phyloP scores from a whole-genome alignment of 306 rosid species.

The Rosa chinensis region DNA sequence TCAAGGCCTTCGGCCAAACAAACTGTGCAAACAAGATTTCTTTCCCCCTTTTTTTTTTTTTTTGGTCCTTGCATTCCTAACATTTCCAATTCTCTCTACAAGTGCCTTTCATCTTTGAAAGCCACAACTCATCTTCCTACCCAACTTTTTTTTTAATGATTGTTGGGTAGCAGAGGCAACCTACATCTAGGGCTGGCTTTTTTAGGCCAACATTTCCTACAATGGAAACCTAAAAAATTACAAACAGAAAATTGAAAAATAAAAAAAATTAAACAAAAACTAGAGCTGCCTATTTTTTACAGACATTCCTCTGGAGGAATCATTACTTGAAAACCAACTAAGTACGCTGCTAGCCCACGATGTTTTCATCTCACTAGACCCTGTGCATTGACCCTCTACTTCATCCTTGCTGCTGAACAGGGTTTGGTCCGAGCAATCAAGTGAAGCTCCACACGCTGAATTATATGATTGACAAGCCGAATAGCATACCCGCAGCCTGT shows the following conservation, averaged over 20 bases:
- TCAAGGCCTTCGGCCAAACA: slow-evolving; percentile 86
- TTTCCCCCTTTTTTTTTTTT: background rate
- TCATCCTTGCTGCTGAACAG: slow-evolving; percentile 79
- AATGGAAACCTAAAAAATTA: slow-evolving; percentile 47
- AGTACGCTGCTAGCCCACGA: slow-evolving; percentile 66
- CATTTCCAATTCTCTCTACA: slow-evolving; percentile 64
- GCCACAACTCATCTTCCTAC: slow-evolving; percentile 51
- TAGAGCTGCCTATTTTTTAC: slow-evolving; percentile 70
- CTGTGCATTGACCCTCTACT: slow-evolving; percentile 86
- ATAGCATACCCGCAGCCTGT: slow-evolving; percentile 89
- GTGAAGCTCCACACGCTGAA: slow-evolving; percentile 92
- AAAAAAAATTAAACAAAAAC: background rate
- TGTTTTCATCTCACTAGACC: slow-evolving; percentile 67
- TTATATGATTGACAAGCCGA: slow-evolving; percentile 93
- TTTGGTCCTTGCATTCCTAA: slow-evolving; percentile 23
- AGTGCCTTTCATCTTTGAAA: slow-evolving; percentile 66
- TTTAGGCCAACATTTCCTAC: slow-evolving; percentile 40
- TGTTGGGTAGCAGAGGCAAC: slow-evolving; percentile 53
- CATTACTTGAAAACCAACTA: slow-evolving; percentile 50
- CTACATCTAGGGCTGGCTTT: slow-evolving; percentile 55
- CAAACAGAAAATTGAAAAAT: slow-evolving; percentile 33
- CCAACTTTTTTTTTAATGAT: slow-evolving; percentile 56
- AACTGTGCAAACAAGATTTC: slow-evolving; percentile 32
- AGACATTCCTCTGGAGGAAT: slow-evolving; percentile 54
- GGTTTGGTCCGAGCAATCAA: slow-evolving; percentile 94